Base-by-base conservation (phyloP, 1,284 basidiomycete species). In the Cutaneotrichosporon daszewskae region DNA sequence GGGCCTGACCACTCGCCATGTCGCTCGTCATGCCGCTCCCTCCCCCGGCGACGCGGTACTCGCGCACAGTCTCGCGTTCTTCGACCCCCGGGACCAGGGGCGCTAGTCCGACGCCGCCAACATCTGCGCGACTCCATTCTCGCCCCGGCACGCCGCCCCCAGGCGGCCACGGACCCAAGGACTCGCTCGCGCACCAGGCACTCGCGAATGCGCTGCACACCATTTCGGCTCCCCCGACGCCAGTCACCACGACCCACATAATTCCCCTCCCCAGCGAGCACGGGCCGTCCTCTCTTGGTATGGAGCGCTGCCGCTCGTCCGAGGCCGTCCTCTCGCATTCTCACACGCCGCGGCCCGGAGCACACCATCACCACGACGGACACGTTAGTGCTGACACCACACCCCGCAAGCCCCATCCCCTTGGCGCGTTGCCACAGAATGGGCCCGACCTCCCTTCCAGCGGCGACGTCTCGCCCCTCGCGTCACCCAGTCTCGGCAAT, bases 141-240 rank as follows among this genome's bases (percentile, higher is more conserved):
- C 48, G 52, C 5, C 52, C 52, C 9, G 45, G 38, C 3, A 50
- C 52, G 2, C 52, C 52, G 14, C 52, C 52, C 6, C 46, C 43
- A 1, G 47, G 33, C 29, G 17, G 16, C 35, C 16, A n/a, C 14
- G 32, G 22, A 11, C 32, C 31, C 16, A 31, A 19, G 17, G 34
- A 44, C 27, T 23, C 32, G 4, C 29, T 36, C 16, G 39, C 43
- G n/a, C 36, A 40, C 36, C 52, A 43, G 40, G n/a, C n/a, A n/a
- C 37, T 39, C 22, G 38, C 50, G 9, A 28, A 43, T 16, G 43
- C 56, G 23, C 41, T 46, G 36, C 45, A 51, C 32, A 60, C 66
- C 3, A 60, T 69, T 32, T 67, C 65, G 7, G 66, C 66, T 3
- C 66, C 66, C 11, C 57, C 60, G 1, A 69, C 66, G 11, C 66